These are phyloP conservation scores for Fusarium hostae DNA, from an alignment of 2,329 filamentous ascomycete genomes.

Conservation along the genomic window DNA sequence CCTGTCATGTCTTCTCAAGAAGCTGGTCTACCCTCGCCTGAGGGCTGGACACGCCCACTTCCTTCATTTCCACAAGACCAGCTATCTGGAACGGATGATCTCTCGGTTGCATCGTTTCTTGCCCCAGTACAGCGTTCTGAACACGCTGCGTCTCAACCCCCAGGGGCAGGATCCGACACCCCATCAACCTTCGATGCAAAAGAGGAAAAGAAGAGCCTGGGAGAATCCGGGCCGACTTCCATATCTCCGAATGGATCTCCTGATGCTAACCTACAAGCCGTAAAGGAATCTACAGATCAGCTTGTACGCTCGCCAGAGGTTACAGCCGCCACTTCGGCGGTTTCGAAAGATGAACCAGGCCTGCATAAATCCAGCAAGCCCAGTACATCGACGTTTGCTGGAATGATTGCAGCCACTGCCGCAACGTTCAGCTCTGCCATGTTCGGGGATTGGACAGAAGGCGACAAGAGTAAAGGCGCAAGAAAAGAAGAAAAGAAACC, in stretches of 20 bases:
- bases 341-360: neutral
- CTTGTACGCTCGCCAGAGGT: neutral
- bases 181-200: conserved; percentile 42
- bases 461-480: conserved; percentile 52
- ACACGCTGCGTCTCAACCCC: neutral
- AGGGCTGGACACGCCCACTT: neutral
- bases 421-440: conserved; percentile 38
- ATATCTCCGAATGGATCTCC: conserved; percentile 7
- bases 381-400: conserved; percentile 16
- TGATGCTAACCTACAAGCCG: conserved; percentile 8
- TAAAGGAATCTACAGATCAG: neutral
- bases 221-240: neutral
- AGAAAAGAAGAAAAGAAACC: conserved; percentile 40
- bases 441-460: conserved; percentile 44
- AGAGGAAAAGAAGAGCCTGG: conserved; percentile 42
- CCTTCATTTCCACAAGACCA: neutral
- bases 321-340: neutral
- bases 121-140: neutral
- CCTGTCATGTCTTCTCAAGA: neutral
- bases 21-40: neutral
- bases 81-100: neutral
- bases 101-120: neutral
- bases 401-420: conserved; percentile 33
- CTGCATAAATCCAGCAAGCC: neutral
- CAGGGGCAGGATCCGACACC: neutral